phyloP scores from a whole-genome alignment of 2,329 filamentous ascomycete species.

The Claviceps arundinis region DNA sequence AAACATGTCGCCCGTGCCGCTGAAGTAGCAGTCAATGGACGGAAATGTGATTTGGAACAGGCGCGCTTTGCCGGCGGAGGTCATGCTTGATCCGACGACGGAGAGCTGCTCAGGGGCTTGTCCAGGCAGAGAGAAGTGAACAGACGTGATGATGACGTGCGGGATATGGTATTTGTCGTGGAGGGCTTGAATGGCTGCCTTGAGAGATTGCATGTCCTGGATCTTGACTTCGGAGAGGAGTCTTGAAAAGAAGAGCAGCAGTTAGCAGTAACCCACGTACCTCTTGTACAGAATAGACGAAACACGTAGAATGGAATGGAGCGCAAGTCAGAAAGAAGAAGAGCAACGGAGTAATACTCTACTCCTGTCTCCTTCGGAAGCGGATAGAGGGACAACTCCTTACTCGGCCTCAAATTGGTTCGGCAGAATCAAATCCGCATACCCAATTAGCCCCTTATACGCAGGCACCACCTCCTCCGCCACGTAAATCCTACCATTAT shows the following conservation, averaged over 20 bases:
- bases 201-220: conserved; percentile 57
- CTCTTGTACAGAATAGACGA: not conserved
- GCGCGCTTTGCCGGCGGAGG: conserved; percentile 51
- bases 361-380: not conserved
- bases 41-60: conserved; percentile 82
- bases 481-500: conserved; percentile 85
- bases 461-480: conserved; percentile 82
- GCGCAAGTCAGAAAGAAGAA: not conserved
- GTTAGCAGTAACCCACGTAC: not conserved
- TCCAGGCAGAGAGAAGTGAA: conserved; percentile 49
- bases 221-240: conserved; percentile 78
- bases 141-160: conserved; percentile 86
- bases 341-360: not conserved
- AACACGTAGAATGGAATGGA: not conserved
- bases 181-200: conserved; percentile 59
- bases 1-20: conserved; percentile 97
- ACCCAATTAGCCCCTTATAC: conserved; percentile 65
- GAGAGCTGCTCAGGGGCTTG: conserved; percentile 42
- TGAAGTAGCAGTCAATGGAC: conserved; percentile 84
- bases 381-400: conserved; percentile 18
- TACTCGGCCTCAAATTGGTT: conserved; percentile 98
- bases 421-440: conserved; percentile 84
- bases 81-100: conserved; percentile 66
- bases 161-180: conserved; percentile 67
- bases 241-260: conserved; percentile 28